Evolutionary conservation across 2,329 filamentous ascomycete species (phyloP).

Genomic region (Penicillium paneum): DNA sequence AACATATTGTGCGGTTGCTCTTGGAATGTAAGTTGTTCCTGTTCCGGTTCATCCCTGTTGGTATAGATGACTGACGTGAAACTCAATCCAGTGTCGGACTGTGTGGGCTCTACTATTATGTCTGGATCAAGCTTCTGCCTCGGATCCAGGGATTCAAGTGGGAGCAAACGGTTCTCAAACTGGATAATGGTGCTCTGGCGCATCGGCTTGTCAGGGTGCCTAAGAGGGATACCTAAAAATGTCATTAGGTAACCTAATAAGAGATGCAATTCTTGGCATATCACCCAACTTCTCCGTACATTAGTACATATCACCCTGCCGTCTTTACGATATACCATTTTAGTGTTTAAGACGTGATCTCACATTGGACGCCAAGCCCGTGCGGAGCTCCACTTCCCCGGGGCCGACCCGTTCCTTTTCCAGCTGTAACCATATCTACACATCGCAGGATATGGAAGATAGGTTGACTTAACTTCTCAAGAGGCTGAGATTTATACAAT

Average conservation of each 20-base stretch:
- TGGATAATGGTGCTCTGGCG: constrained; percentile 50
- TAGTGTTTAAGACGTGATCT: neutral
- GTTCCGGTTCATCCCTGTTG: too few relatives aligned
- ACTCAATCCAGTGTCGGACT: constrained; percentile 33
- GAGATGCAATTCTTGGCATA: neutral
- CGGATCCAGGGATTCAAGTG: constrained; percentile 53
- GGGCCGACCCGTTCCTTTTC: neutral
- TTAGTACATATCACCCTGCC: too few relatives aligned
- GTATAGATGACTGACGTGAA: neutral
- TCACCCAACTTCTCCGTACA: neutral
- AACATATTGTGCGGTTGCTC: constrained; percentile 63
- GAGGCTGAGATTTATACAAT: neutral
- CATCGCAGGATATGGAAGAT: neutral
- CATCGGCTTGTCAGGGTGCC: constrained; percentile 57
- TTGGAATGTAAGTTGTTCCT: constrained; percentile 57
- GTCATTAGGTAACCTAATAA: neutral
- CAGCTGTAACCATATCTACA: neutral
- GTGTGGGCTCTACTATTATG: constrained; percentile 57
- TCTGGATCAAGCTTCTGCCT: constrained; percentile 59
- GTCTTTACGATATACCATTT: neutral
- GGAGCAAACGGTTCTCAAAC: constrained; percentile 53
- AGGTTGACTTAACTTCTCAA: accelerated
- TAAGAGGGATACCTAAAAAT: constrained; percentile 13
- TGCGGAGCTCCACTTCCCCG: neutral
- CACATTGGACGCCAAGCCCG: neutral